These are phyloP conservation scores for Wolfiporia cocos DNA, from an alignment of 1,284 basidiomycete species.

Conservation along the genomic window DNA sequence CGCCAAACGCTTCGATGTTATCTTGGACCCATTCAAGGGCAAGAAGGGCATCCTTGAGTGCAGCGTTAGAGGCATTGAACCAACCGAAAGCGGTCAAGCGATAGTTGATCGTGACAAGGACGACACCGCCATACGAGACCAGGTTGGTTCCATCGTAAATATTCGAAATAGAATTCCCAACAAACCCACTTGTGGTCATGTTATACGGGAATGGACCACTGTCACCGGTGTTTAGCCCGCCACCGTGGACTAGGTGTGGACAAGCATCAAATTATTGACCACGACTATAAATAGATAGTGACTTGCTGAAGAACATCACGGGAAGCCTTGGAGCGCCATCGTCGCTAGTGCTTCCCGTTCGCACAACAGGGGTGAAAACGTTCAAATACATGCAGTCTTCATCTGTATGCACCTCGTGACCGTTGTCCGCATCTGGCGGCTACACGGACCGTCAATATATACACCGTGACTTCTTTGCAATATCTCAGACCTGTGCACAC, in stretches of 20 bases:
- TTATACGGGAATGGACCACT: conserved; percentile 12
- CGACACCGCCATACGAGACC: conserved; percentile 11
- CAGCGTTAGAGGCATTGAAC: conserved; percentile 14
- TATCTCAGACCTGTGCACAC: conserved; percentile 9
- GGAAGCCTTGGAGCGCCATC: conserved; percentile 7
- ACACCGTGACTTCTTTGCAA: background rate
- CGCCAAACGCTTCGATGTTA: conserved; percentile 13
- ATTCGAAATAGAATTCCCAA: conserved; percentile 10
- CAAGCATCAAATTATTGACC: background rate
- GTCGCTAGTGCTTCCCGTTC: conserved; percentile 1
- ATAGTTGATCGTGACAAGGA: conserved; percentile 11
- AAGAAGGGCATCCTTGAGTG: conserved; percentile 8
- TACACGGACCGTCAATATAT: background rate
- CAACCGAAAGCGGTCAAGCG: conserved; percentile 11
- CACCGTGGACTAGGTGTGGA: conserved; percentile 6
- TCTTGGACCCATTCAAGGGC: conserved; percentile 12
- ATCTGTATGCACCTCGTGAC: conserved; percentile 5
- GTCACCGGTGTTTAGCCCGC: conserved; percentile 11
- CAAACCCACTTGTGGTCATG: conserved; percentile 11
- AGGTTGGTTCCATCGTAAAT: conserved; percentile 12
- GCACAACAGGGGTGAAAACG: conserved; percentile 10
- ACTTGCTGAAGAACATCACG: conserved; percentile 13
- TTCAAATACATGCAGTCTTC: conserved; percentile 11
- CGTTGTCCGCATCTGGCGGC: conserved; percentile 13
- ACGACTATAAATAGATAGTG: background rate